These are phyloP conservation scores for Auriscalpium orientale DNA, from an alignment of 768 basidiomycete species.

Conservation along the genomic window DNA sequence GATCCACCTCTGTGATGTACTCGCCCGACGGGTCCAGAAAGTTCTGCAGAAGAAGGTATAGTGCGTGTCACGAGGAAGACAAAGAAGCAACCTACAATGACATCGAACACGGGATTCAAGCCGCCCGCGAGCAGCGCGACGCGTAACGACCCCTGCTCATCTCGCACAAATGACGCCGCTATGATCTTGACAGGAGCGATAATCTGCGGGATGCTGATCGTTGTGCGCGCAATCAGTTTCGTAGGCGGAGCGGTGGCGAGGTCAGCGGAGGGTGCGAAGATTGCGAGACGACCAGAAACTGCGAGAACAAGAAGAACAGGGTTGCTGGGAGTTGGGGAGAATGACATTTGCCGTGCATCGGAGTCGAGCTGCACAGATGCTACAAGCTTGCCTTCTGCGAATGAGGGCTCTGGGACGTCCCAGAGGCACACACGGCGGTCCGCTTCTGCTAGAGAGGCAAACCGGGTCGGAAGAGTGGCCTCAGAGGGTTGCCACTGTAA, in stretches of 20 bases:
- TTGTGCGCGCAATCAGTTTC: background rate
- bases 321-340: conserved; percentile 4
- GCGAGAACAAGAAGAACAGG: conserved; percentile 44
- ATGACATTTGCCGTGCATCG: conserved; percentile 40
- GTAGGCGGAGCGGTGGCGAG: conserved; percentile 18
- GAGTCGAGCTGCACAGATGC: conserved; percentile 61
- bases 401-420: conserved; percentile 37
- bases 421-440: conserved; percentile 60
- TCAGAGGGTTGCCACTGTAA: conserved; percentile 43
- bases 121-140: conserved; percentile 50
- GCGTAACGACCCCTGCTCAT: conserved; percentile 34
- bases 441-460: conserved; percentile 53
- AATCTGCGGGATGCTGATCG: too few relatives aligned
- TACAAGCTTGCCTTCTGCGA: conserved; percentile 39
- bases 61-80: background rate
- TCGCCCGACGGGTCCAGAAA: conserved; percentile 48
- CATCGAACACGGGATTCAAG: conserved; percentile 50
- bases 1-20: conserved; percentile 41
- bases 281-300: conserved; percentile 48
- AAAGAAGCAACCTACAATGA: conserved; percentile 32
- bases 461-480: conserved; percentile 32
- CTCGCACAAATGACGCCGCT: conserved; percentile 37
- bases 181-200: conserved; percentile 27
- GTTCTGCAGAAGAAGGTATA: conserved; percentile 28
- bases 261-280: conserved; percentile 48